phyloP scores from a whole-genome alignment of 768 basidiomycete species.

The Phlebiopsis gigantea region DNA sequence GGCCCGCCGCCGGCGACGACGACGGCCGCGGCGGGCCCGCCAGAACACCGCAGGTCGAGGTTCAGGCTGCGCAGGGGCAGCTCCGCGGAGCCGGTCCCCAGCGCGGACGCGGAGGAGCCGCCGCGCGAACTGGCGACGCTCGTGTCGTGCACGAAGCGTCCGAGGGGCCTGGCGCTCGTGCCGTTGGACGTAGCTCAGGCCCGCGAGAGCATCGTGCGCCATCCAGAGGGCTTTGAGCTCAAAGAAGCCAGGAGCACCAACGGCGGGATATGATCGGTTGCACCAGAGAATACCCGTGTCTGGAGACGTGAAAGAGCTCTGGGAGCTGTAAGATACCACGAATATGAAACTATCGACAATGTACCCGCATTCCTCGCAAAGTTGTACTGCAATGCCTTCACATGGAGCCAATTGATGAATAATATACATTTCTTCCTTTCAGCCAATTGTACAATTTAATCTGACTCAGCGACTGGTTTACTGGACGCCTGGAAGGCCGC shows the following conservation, averaged over 20 bases:
- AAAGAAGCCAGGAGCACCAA: not conserved
- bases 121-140: slow-evolving; percentile 4
- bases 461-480: slow-evolving; percentile 5
- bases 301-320: no score
- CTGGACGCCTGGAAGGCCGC: slow-evolving; percentile 21
- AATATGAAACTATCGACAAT: no score
- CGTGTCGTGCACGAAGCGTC: not conserved
- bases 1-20: no score
- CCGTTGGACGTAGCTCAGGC: slow-evolving; percentile 10
- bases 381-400: no score
- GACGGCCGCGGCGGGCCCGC: no score
- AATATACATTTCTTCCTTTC: no score
- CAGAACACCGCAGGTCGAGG: not conserved
- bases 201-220: slow-evolving; percentile 5
- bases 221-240: slow-evolving; percentile 14
- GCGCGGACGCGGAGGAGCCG: not conserved
- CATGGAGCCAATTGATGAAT: no score
- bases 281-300: no score
- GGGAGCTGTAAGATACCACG: no score
- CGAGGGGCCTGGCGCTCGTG: slow-evolving; percentile 4
- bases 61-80: not conserved
- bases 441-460: no score
- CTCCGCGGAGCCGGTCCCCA: not conserved
- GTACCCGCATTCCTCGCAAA: no score
- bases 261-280: not conserved